These are phyloP conservation scores for Acorus calamus DNA, from an alignment of 106 monocot species.

Conservation along the genomic window DNA sequence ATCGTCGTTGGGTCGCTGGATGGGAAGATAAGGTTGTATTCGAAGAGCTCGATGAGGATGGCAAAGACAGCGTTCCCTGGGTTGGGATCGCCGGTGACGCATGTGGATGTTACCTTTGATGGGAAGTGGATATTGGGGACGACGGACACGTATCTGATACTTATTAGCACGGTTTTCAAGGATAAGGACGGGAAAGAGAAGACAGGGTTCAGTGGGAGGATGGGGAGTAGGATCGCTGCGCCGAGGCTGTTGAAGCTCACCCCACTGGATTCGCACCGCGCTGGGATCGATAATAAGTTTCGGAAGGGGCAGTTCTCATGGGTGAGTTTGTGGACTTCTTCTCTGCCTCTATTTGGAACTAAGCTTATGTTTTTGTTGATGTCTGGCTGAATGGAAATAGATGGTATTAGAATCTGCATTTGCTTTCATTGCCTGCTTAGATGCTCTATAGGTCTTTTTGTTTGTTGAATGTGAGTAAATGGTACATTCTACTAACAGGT, in stretches of 20 bases:
- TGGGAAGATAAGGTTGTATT: constrained; percentile 82
- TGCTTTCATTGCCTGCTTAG: too few species aligned
- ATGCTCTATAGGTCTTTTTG: too few species aligned
- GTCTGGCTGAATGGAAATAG: too few species aligned
- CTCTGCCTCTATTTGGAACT: too few species aligned
- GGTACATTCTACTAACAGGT: too few species aligned
- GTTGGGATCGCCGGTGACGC: constrained; percentile 67
- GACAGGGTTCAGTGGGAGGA: constrained; percentile 71
- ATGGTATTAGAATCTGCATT: too few species aligned
- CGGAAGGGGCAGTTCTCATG: constrained; percentile 83
- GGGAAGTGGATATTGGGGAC: constrained; percentile 92
- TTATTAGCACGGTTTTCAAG: constrained; percentile 67
- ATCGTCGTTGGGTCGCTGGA: constrained; percentile 84
- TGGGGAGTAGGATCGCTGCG: constrained; percentile 82
- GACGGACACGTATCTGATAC: constrained; percentile 69
- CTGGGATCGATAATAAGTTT: constrained; percentile 59
- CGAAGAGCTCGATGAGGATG: constrained; percentile 88
- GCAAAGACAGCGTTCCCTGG: constrained; percentile 90
- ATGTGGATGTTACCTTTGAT: constrained; percentile 89
- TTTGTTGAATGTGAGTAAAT: too few species aligned
- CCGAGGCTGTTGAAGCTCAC: constrained; percentile 86
- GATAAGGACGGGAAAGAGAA: constrained; percentile 93
- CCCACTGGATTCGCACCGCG: constrained; percentile 67
- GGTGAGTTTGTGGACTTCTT: constrained; percentile 27
- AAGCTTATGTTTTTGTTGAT: too few species aligned